Base-by-base conservation (phyloP, 1,139 yeast species). In the Blastobotrys aristatus region DNA sequence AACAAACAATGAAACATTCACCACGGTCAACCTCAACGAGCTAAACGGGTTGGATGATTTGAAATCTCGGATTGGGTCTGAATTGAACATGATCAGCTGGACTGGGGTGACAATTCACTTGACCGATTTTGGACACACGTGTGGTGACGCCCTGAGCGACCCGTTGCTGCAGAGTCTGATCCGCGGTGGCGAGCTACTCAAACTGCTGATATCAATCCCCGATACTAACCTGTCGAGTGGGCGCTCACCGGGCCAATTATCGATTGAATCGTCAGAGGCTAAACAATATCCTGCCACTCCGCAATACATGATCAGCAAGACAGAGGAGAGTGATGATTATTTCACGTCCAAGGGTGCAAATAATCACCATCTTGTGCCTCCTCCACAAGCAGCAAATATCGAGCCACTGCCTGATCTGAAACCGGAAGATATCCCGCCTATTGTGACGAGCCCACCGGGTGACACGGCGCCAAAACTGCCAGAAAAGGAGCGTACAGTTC, bases 41-140 rank as follows among this genome's bases (percentile, higher is more conserved):
- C 58, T 69, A 31, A 57, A 62, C 20, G 27, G 27, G 27, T 53
- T 66, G 2, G 63, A 60, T 0, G 69, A 66, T 2, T 63, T 79
- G 32, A 74, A 72, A 50, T 66, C 62, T 1, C 54, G 61, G 5
- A 52, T 82, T 13, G 65, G 72, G 1, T 62, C 66, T 1, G 67
- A 68, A 2, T 60, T 81, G 20, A 74, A 68, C 6, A 58, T 80
- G 17, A 64, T 69, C 5, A 68, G 71, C 11, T 64, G 59, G 37
- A 26, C 67, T 4, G 77, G 76, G 0, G 65, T 78, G 29, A 66
- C 80, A 0, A 70, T 82, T 41, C 89, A 83, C 57, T 65, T 88
- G 53, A 85, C 95, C 0, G 95, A 88, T 41, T 80, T 82, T 61
- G 79, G 80, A 14, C 73, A 81, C 43, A 71, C 71, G 3, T 77